Percentiles rank a stretch among this genome's conserved stretches.
Evolutionary conservation across 495 filamentous ascomycete species (phyloP).

Genomic region (Xylaria grammica): DNA sequence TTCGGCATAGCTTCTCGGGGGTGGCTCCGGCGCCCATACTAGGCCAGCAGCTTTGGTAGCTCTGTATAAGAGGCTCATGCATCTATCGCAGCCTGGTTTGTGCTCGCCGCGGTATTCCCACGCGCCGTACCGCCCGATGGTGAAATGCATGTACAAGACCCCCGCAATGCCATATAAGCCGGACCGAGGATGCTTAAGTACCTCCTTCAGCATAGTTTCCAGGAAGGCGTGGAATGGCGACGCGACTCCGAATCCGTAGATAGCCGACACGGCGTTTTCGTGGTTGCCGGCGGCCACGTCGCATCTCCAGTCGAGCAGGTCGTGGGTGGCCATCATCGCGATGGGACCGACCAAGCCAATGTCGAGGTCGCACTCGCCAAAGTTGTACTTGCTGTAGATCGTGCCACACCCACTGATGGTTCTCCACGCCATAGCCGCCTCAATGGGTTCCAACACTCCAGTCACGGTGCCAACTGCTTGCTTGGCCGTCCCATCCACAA

Average conservation of each 20-base stretch:
- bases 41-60: conserved; percentile 33
- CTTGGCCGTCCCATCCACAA: conserved; percentile 16
- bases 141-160: conserved; percentile 9
- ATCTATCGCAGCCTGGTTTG: conserved; percentile 3
- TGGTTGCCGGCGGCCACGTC: conserved; percentile 13
- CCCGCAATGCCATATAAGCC: conserved; percentile 13
- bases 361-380: conserved; percentile 8
- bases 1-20: conserved; percentile 8
- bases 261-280: conserved; percentile 16
- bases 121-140: not conserved
- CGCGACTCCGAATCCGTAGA: conserved; percentile 15
- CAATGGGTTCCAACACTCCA: not conserved
- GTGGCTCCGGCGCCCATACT: conserved; percentile 14
- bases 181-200: conserved; percentile 9
- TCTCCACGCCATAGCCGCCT: conserved; percentile 17
- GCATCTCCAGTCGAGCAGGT: conserved; percentile 17
- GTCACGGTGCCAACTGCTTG: conserved; percentile 10
- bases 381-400: conserved; percentile 22
- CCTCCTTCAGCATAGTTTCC: conserved; percentile 11
- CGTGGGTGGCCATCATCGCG: conserved; percentile 15
- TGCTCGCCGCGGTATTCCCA: conserved; percentile 18
- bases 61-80: not conserved
- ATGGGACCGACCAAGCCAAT: conserved; percentile 10
- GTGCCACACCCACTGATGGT: conserved; percentile 13
- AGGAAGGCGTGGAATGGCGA: conserved; percentile 13